A percentile compares a stretch with the other conserved stretches of the same genome.
Conservation (phyloP, 148 eudicot species). For the Camellia granthamiana region DNA sequence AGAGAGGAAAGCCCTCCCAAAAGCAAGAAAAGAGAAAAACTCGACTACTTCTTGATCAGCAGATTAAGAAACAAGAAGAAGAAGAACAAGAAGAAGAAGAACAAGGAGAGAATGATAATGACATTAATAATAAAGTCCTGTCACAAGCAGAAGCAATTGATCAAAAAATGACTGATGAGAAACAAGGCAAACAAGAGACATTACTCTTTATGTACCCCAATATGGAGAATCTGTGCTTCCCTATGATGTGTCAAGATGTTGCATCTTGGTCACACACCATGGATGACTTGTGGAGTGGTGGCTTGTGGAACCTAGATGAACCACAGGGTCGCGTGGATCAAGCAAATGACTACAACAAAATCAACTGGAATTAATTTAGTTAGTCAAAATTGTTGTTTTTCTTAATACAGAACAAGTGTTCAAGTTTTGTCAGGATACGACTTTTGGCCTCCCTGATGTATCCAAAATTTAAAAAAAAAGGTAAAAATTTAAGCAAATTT, state of each 20-base stretch:
- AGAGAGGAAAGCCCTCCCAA: slow-evolving; percentile 28
- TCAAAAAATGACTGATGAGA: not conserved
- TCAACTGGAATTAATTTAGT: slow-evolving; percentile 4
- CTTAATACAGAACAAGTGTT: too few species aligned
- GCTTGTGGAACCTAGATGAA: slow-evolving; percentile 40
- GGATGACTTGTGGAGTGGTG: slow-evolving; percentile 23
- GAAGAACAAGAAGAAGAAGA: not conserved
- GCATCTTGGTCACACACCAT: slow-evolving; percentile 30
- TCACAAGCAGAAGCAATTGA: not conserved
- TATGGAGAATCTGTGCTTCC: slow-evolving; percentile 22
- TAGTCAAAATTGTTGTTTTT: too few species aligned
- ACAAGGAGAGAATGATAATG: not conserved
- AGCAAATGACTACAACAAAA: slow-evolving; percentile 15
- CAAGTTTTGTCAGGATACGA: too few species aligned
- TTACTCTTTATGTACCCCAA: slow-evolving; percentile 6
- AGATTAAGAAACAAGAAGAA: not conserved
- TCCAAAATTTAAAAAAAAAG: too few species aligned
- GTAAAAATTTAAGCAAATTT: too few species aligned
- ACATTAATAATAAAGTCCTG: not conserved
- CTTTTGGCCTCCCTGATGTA: too few species aligned
- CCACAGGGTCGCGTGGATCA: not conserved
- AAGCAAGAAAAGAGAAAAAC: slow-evolving; percentile 27
- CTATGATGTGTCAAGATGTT: slow-evolving; percentile 12
- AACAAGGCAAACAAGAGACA: not conserved
- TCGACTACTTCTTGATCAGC: not conserved